Evolutionary conservation across 345 rosid species (phyloP), one percentile per base, ranked within the genome.

Genomic region (Hevea brasiliensis): DNA sequence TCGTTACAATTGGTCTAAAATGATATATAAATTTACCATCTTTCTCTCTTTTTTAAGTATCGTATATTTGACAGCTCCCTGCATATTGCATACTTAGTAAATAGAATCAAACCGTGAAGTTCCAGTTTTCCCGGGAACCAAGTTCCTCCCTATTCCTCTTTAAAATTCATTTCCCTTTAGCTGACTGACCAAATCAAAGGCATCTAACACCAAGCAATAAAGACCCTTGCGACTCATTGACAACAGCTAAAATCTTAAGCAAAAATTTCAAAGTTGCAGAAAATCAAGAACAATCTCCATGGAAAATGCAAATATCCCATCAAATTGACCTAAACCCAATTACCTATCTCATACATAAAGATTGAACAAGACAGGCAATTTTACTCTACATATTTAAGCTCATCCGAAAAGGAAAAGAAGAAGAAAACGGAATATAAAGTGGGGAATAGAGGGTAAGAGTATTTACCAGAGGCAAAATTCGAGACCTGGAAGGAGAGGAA

Each of bases 401-500:
- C 56, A 47, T 48, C 58, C 21, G 20, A 40, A 18, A 15, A 44
- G 5, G 24, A 21, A 21, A 67, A 61, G 26, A 18, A 11, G 26
- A 27, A 7, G 18, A 2, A n/a, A 7, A 24, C 7, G 37, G 27
- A 57, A 15, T 3, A 20, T 1, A 41, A 6, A 35, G 6, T 8
- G 7, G 11, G 32, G 59, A 47, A 20, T 32, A 8, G 15, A 18
- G 66, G 24, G 4, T 62, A 42, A n/a, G 61, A 58, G 37, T 32
- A 11, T 3, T n/a, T 61, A 74, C 81, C 80, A 70, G 60, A 21
- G 80, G 76, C 20, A 80, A 59, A 61, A 23, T 74, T 53, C 80
- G 87, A 76, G 82, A 67, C 17, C 78, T 59, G 20, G 85, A 70
- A 20, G 75, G 77, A 27, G 77, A 80, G 1, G 75, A 35, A 72